These are phyloP conservation scores for Candida maris DNA, from an alignment of 805 yeast species.

Conservation along the genomic window DNA sequence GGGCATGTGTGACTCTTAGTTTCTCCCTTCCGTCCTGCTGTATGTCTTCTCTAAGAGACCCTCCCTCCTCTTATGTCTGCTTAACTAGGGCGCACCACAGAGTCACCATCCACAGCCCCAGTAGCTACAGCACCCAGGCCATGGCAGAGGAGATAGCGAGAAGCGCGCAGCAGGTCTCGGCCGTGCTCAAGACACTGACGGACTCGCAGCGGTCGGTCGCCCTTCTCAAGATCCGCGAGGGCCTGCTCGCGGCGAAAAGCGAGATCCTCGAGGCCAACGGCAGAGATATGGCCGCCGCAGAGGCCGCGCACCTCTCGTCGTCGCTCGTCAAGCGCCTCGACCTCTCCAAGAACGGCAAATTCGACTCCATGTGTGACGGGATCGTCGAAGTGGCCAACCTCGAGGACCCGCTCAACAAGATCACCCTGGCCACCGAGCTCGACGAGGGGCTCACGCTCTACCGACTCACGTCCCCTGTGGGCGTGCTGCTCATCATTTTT, in stretches of 20 bases:
- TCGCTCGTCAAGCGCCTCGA: slow-evolving; percentile 84
- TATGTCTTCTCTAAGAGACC: too few relatives aligned
- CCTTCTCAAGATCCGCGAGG: slow-evolving; percentile 67
- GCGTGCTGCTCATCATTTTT: slow-evolving; percentile 86
- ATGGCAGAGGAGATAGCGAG: slow-evolving; percentile 77
- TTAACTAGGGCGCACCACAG: too few relatives aligned
- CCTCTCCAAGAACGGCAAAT: slow-evolving; percentile 76
- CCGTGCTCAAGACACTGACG: slow-evolving; percentile 71
- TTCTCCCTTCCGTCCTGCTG: too few relatives aligned
- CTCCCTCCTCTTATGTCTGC: too few relatives aligned
- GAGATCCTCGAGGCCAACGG: slow-evolving; percentile 69
- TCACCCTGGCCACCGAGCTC: slow-evolving; percentile 75
- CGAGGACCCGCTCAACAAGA: slow-evolving; percentile 90
- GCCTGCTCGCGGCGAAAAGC: slow-evolving; percentile 54
- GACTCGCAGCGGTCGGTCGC: slow-evolving; percentile 73
- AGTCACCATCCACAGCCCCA: too few relatives aligned
- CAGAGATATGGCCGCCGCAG: slow-evolving; percentile 70
- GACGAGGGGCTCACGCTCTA: slow-evolving; percentile 87
- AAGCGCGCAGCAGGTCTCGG: slow-evolving; percentile 79
- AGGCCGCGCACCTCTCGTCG: slow-evolving; percentile 53
- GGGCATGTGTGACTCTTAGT: too few relatives aligned
- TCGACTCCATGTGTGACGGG: slow-evolving; percentile 92
- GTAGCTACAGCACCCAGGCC: too few relatives aligned
- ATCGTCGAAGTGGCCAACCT: slow-evolving; percentile 84
- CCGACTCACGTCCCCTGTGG: slow-evolving; percentile 90